A percentile compares a stretch with the other conserved stretches of the same genome.
phyloP scores from a whole-genome alignment of 2,329 filamentous ascomycete genomes.

The Aspergillus udagawae region DNA sequence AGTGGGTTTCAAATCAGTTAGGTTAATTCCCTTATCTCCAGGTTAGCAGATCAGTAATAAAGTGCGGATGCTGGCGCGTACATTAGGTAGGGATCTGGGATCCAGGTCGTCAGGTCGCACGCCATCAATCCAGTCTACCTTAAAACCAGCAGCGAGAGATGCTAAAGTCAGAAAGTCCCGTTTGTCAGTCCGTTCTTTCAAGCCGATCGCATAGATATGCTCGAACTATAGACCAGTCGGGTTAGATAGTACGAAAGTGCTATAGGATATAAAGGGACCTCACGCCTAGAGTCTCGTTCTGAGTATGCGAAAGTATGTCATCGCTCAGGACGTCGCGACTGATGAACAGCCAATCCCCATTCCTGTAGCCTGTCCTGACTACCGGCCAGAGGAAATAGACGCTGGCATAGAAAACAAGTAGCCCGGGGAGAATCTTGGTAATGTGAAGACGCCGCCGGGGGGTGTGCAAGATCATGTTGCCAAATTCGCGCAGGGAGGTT shows the following conservation, averaged over 20 bases:
- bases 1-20: constrained; percentile 14
- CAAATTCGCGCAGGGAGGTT: too few species aligned
- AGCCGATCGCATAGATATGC: constrained; percentile 45
- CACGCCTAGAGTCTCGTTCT: constrained; percentile 26
- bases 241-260: neutral
- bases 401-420: too few species aligned
- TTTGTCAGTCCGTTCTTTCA: constrained; percentile 48
- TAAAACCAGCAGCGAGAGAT: constrained; percentile 40
- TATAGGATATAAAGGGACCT: neutral
- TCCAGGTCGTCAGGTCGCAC: constrained; percentile 38
- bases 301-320: constrained; percentile 9
- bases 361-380: too few species aligned
- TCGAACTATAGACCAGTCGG: constrained; percentile 31
- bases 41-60: constrained; percentile 3
- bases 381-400: too few species aligned
- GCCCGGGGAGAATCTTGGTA: too few species aligned
- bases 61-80: neutral
- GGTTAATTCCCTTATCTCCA: constrained; percentile 8
- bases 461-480: too few species aligned
- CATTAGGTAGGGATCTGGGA: constrained; percentile 42
- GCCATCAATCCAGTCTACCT: constrained; percentile 44
- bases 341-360: too few species aligned
- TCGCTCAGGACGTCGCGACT: too few species aligned
- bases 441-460: too few species aligned
- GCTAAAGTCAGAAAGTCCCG: constrained; percentile 46